Conservation (phyloP, 2,329 filamentous ascomycete genomes). For the Arthrobotrys entomopaga region DNA sequence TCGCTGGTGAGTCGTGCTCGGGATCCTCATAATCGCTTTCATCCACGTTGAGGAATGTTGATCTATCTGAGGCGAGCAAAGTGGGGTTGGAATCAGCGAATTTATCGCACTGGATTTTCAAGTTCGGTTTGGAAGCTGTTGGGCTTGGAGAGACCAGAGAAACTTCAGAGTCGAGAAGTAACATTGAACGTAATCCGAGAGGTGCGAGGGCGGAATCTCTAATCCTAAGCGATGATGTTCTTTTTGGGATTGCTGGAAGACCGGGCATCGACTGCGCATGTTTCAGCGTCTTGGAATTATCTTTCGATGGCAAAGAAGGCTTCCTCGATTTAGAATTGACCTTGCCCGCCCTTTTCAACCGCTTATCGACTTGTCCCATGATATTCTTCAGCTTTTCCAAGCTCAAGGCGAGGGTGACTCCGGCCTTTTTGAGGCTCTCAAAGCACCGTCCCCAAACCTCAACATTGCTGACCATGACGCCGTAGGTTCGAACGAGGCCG, state of each 20-base stretch:
- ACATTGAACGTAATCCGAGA: conserved; percentile 50
- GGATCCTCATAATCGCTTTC: conserved; percentile 49
- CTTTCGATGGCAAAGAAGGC: conserved; percentile 26
- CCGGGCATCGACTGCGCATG: conserved; percentile 50
- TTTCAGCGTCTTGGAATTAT: conserved; percentile 26
- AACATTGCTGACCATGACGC: conserved; percentile 91
- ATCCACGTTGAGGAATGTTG: conserved; percentile 44
- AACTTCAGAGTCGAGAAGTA: conserved; percentile 32
- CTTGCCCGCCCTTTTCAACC: conserved; percentile 81
- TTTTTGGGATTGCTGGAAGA: conserved; percentile 42
- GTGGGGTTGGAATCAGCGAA: conserved; percentile 9
- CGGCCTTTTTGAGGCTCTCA: conserved; percentile 77
- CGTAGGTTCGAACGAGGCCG: conserved; percentile 76
- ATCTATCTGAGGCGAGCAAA: conserved; percentile 18
- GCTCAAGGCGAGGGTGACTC: conserved; percentile 74
- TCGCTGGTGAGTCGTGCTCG: conserved; percentile 37
- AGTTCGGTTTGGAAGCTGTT: conserved; percentile 16
- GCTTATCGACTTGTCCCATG: conserved; percentile 84
- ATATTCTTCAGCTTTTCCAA: conserved; percentile 79
- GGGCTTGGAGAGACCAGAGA: conserved; percentile 19
- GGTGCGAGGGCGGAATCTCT: conserved; percentile 50
- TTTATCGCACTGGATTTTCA: conserved; percentile 38
- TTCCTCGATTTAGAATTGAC: conserved; percentile 5
- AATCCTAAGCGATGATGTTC: conserved; percentile 51
- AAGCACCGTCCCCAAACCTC: conserved; percentile 89